Conservation (phyloP, 2,329 filamentous ascomycete genomes). For the Phaeosphaeriaceae sp. region DNA sequence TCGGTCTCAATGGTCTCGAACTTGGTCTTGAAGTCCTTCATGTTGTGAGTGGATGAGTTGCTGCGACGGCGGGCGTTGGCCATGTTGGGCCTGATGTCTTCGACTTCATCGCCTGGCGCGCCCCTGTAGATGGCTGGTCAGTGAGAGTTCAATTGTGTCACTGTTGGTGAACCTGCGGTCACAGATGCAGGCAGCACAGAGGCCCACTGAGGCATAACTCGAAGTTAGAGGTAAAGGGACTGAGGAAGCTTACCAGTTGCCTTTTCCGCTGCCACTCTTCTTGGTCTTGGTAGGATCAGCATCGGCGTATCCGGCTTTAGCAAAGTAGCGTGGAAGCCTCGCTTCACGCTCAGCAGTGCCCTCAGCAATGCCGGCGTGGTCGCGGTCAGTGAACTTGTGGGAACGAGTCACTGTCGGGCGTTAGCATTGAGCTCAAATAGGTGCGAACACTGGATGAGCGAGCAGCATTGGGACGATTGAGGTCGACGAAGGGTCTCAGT, state of each 20-base stretch:
- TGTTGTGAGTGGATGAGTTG: constrained; percentile 80
- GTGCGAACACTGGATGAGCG: not conserved
- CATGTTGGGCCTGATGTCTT: constrained; percentile 84
- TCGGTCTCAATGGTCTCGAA: constrained; percentile 91
- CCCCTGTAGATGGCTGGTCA: constrained; percentile 68
- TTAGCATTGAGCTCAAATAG: constrained; percentile 16
- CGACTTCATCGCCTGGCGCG: constrained; percentile 78
- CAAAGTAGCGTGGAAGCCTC: constrained; percentile 89
- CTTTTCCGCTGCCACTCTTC: constrained; percentile 92
- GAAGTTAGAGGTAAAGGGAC: constrained; percentile 2
- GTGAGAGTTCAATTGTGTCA: constrained; percentile 4
- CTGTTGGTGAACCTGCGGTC: not conserved
- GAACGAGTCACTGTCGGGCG: constrained; percentile 84
- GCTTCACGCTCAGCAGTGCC: constrained; percentile 74
- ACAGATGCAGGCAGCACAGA: not conserved
- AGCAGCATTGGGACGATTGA: constrained; percentile 2
- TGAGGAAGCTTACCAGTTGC: constrained; percentile 78
- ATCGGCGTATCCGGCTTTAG: constrained; percentile 81
- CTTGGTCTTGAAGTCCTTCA: constrained; percentile 91
- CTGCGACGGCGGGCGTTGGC: constrained; percentile 87
- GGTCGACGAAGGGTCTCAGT: constrained; percentile 10
- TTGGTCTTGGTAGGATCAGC: constrained; percentile 91
- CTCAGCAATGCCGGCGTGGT: constrained; percentile 81
- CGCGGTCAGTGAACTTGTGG: constrained; percentile 93
- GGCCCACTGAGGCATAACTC: too few relatives aligned